Base-by-base conservation (phyloP, 2,329 filamentous ascomycete genomes). In the Curvularia verruculosa region DNA sequence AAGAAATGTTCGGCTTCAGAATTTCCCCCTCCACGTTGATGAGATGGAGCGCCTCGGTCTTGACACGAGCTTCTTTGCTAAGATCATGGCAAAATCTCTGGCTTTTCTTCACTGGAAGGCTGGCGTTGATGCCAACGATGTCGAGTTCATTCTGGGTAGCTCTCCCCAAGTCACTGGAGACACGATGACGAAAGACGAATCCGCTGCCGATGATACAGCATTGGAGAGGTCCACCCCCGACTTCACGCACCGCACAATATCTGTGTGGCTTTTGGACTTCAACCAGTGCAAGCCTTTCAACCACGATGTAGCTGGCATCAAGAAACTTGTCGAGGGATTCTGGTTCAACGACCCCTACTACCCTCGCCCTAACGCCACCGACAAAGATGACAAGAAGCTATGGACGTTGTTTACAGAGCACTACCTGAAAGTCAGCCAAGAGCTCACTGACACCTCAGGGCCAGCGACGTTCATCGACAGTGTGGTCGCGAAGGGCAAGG, bases 111-210 rank as follows among this genome's bases (percentile, higher is more conserved):
- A 83, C 59, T 86, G 82, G 83, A 37, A 61, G 1, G 78, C 72
- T 0, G 59, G 72, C 15, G 60, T 84, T 0, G 82, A 86, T 59
- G 83, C 77, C 0, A 81, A 81, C 36, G 83, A 84, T 45, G 75
- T 86, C 2, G 82, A 86, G 50, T 85, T 85, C 61, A 83, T 86
- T 0, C 76, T 86, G 6, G 79, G 64, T 10, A 21, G 51, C 12
- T 9, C 21, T 48, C 34, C 36, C 13, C 4, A 10, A 3, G 13
- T 24, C 6, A 19, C 1, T 26, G 18, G 26, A 2, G 7, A 18
- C 9, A 28, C 41, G 19, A 44, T 18, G 7, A 18, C 13, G 5
- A 13, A 52, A 26, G 39, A 21, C 28, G 28, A 7, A 10, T 9
- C 5, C 3, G 26, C 39, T n/a, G 43, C 51, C 43, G 28, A 29